phyloP scores from a whole-genome alignment of 371 early-diverging fungal genomes.

The Coemansia sp. region DNA sequence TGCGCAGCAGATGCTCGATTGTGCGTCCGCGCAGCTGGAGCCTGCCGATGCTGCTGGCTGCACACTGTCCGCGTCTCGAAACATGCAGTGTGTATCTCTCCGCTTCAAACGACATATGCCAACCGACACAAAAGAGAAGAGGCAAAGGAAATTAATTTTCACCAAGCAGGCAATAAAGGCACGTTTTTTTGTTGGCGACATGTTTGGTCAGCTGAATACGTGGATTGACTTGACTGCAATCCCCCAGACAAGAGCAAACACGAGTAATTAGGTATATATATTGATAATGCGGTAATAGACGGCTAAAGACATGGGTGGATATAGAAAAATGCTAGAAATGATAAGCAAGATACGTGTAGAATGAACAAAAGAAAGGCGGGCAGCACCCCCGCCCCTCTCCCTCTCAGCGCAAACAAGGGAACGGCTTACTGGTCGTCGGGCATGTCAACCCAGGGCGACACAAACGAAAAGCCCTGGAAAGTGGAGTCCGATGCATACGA shows the following conservation, averaged over 20 bases:
- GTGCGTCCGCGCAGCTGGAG: constrained; percentile 1
- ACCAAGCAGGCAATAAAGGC: background rate
- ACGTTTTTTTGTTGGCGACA: too few relatives aligned
- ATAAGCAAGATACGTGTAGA: constrained; percentile 1
- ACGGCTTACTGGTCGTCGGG: constrained; percentile 17
- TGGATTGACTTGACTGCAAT: background rate
- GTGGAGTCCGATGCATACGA: constrained; percentile 7
- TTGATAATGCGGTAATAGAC: background rate
- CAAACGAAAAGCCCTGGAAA: constrained; percentile 43
- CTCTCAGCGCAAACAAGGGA: background rate
- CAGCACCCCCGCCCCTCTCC: background rate
- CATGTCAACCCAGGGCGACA: constrained; percentile 37
- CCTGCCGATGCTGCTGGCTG: background rate
- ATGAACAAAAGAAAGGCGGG: background rate
- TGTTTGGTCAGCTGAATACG: too few relatives aligned
- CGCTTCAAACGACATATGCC: background rate
- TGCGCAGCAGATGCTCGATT: constrained; percentile 1
- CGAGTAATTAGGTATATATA: background rate
- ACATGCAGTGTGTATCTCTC: constrained; percentile 4
- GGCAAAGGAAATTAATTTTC: background rate
- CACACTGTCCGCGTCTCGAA: background rate
- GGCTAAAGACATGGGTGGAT: background rate
- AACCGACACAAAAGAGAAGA: background rate
- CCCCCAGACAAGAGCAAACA: background rate
- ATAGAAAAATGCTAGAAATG: background rate